Conservation (phyloP, 2,329 filamentous ascomycete genomes). For the Xylariomycetidae sp. region DNA sequence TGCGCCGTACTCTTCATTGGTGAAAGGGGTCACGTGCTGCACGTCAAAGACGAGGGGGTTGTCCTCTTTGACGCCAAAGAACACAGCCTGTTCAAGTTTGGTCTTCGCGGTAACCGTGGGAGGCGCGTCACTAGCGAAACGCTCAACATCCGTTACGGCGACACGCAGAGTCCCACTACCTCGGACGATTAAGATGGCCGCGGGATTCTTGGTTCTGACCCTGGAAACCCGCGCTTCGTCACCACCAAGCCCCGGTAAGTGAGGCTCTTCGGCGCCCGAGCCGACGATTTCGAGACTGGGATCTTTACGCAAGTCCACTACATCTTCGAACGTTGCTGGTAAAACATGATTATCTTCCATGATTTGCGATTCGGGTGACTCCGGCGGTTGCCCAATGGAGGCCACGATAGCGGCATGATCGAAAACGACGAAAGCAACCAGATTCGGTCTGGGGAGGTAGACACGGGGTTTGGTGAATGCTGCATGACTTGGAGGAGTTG, state of each 20-base stretch:
- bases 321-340: constrained; percentile 73
- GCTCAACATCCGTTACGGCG: constrained; percentile 51
- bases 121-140: constrained; percentile 51
- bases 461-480: constrained; percentile 53
- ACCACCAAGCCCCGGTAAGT: constrained; percentile 23
- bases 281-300: constrained; percentile 57
- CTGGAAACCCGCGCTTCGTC: constrained; percentile 47
- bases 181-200: constrained; percentile 55
- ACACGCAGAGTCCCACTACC: constrained; percentile 57
- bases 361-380: constrained; percentile 72
- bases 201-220: constrained; percentile 54
- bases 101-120: constrained; percentile 72
- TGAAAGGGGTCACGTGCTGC: constrained; percentile 60
- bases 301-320: constrained; percentile 69
- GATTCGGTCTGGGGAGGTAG: constrained; percentile 69
- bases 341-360: constrained; percentile 59
- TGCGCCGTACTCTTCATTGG: constrained; percentile 61
- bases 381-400: constrained; percentile 61
- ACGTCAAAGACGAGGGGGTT: constrained; percentile 85
- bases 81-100: constrained; percentile 91
- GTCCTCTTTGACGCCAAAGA: constrained; percentile 75
- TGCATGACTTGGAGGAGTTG: constrained; percentile 40
- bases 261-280: constrained; percentile 58
- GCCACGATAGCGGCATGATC: constrained; percentile 71
- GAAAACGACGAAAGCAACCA: constrained; percentile 79